Base-by-base conservation (phyloP, 352 stramenopile genomes). In the Phytophthora vignae region DNA sequence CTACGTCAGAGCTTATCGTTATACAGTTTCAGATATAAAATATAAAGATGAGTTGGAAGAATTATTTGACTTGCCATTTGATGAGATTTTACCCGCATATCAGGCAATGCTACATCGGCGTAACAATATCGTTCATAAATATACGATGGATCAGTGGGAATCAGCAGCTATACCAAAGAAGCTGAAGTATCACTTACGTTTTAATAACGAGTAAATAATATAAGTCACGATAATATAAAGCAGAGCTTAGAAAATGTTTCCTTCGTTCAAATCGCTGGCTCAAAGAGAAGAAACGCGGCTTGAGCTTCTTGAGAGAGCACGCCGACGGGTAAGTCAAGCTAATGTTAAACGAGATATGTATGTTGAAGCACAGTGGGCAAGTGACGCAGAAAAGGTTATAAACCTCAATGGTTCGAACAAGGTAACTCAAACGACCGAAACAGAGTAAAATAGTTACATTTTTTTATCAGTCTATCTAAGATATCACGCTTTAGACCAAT, bases 171-270 rank as follows among this genome's bases (percentile, higher is more conserved):
- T 21, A 50, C n/a, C 17, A 21, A 6, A 31, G 22, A 50, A 11
- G 12, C 6, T 38, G 1, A 29, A 21, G 4, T 60, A 60, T n/a
- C 14, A 31, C 1, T 8, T 36, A 36, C 31, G 31, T 1, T 36
- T 36, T 36, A 36, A 36, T 36, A 36, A 36, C n/a, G 31, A 36
- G 31, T 36, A 36, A 36, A 36, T 36, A 36, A 36, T 36, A 11
- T 36, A 11, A 36, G 7, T 36, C 9, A 3, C 7, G 31, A 11
- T 42, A 42, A 14, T 42, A 42, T 42, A 42, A 4, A 15, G 15
- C 10, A 42, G 8, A 40, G n/a, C n/a, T n/a, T n/a, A n/a, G n/a
- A n/a, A 52, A n/a, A 61, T 53, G 55, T 61, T 38, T 52, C 55
- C 55, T 11, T 52, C 33, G 27, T 61, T 61, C 19, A 61, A 22